A percentile compares a stretch with the other conserved stretches of the same genome.
Evolutionary conservation across 2,329 filamentous ascomycete species (phyloP).

Genomic region (Rutstroemia sydowiana): DNA sequence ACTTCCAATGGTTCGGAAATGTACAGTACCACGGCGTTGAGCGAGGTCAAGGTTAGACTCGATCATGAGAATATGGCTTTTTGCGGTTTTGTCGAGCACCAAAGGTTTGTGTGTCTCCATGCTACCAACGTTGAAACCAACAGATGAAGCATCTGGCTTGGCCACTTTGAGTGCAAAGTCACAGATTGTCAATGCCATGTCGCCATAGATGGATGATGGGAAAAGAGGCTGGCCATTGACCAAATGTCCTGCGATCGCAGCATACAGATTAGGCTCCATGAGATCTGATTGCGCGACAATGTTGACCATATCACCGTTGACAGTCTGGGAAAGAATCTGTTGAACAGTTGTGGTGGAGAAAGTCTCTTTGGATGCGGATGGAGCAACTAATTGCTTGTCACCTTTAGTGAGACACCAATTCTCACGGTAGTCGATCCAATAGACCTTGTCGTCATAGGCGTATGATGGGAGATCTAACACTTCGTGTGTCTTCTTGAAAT

Average conservation of each 20-base stretch:
- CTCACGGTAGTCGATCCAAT: slow-evolving; percentile 55
- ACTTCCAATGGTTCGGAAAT: slow-evolving; percentile 11
- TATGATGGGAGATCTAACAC: slow-evolving; percentile 61
- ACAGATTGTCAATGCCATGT: slow-evolving; percentile 51
- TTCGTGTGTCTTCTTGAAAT: slow-evolving; percentile 48
- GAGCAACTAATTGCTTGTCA: slow-evolving; percentile 51
- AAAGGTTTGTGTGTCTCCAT: slow-evolving; percentile 65
- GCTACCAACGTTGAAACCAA: slow-evolving; percentile 49
- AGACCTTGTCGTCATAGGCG: slow-evolving; percentile 60
- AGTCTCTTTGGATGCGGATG: slow-evolving; percentile 39
- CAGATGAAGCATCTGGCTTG: slow-evolving; percentile 29
- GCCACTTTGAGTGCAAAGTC: slow-evolving; percentile 45
- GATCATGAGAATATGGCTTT: slow-evolving; percentile 13
- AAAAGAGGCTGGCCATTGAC: slow-evolving; percentile 50
- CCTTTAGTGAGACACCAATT: slow-evolving; percentile 63
- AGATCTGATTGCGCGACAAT: slow-evolving; percentile 48
- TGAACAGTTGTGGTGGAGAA: slow-evolving; percentile 32
- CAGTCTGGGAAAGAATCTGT: slow-evolving; percentile 42
- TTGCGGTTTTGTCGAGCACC: slow-evolving; percentile 37
- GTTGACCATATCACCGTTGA: slow-evolving; percentile 41
- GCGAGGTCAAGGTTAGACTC: slow-evolving; percentile 16
- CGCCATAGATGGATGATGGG: slow-evolving; percentile 44
- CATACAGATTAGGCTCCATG: slow-evolving; percentile 31
- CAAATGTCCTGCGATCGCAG: slow-evolving; percentile 46
- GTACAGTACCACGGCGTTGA: slow-evolving; percentile 10